Base-by-base conservation (phyloP, 169 alveolate species). In the Cystoisospora suis region DNA sequence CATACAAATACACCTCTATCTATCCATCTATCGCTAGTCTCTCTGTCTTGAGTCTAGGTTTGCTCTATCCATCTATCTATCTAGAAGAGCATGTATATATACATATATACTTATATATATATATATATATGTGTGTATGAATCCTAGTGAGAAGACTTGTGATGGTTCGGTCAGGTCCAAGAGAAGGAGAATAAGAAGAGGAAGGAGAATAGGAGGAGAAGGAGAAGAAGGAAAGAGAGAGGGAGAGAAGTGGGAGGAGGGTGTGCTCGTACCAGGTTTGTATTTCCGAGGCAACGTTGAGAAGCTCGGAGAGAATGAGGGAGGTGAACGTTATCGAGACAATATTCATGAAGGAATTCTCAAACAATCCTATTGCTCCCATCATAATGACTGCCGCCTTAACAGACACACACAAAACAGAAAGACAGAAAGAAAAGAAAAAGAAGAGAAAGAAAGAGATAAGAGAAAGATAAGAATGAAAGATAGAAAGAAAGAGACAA, bases 241-340 rank as follows among this genome's bases (percentile, higher is more conserved):
- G 7, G 75, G 5, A 38, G 5, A 61, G 1, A 4, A 9, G 65
- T 9, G 12, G 29, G 32, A 65, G 12, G 79, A 65, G 32, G 79
- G 79, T n/a, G 29, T n/a, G 29, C 42, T 27, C 87, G 29, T 20
- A 87, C 95, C 97, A 97, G 29, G 97, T 96, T 93, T 97, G 97
- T 38, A 98, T 97, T 94, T 97, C 99, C 36, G 99, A 92, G 90
- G 96, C 96, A 47, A 98, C 98, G 91, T 98, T 98, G 69, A 98
- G 95, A 42, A 98, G 94, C 93, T 99, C 99, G 80, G 98, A 95
- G 46, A 97, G 93, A 56, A 99, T 97, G 70, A 99, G 96, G 4
- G 99, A 96, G 17, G 99, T 96, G 95, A 98, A 99, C n/a, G 99
- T 97, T 44, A 98, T 97, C 58, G 99, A 97, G 27, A 98, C 99